These are phyloP conservation scores for Zymoseptoria passerinii DNA, from an alignment of 2,329 filamentous ascomycete genomes.

Conservation along the genomic window DNA sequence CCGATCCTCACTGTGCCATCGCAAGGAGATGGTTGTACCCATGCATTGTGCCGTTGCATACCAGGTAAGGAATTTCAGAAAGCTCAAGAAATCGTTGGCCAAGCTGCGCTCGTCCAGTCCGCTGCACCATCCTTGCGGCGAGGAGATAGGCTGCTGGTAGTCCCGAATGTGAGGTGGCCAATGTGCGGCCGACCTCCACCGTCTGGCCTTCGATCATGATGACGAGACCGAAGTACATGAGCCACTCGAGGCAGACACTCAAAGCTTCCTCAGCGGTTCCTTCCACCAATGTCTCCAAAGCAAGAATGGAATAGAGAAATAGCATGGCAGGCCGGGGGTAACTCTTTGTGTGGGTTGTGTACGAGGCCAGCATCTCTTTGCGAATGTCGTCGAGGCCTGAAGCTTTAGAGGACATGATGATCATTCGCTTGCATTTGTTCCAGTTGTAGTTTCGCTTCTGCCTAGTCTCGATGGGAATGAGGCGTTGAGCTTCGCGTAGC, in stretches of 20 bases:
- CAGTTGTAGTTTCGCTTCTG: conserved; percentile 1
- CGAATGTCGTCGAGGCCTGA: background rate
- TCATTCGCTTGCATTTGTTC: background rate
- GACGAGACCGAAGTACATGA: background rate
- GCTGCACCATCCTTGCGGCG: conserved; percentile 1
- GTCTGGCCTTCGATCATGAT: background rate
- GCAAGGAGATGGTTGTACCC: conserved; percentile 1
- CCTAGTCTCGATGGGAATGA: background rate
- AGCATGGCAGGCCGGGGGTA: too few species aligned
- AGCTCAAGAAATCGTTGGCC: conserved; percentile 1
- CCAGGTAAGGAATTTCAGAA: conserved; percentile 3
- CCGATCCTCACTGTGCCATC: background rate
- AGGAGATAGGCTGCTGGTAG: conserved; percentile 2
- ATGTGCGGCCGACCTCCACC: background rate
- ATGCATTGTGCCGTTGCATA: conserved; percentile 6
- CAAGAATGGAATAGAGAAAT: too few species aligned
- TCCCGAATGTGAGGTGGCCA: background rate
- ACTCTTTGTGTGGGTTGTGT: too few species aligned
- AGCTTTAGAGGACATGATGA: background rate
- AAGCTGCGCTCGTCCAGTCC: background rate
- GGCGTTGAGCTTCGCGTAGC: conserved; percentile 2
- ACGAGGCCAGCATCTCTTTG: too few species aligned
- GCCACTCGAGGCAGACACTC: conserved; percentile 1
- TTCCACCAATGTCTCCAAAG: too few species aligned
- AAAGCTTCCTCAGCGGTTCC: conserved; percentile 4